These are phyloP conservation scores for Puccinellia tenuiflora DNA, from an alignment of 176 grass and related monocot genomes.

Conservation along the genomic window DNA sequence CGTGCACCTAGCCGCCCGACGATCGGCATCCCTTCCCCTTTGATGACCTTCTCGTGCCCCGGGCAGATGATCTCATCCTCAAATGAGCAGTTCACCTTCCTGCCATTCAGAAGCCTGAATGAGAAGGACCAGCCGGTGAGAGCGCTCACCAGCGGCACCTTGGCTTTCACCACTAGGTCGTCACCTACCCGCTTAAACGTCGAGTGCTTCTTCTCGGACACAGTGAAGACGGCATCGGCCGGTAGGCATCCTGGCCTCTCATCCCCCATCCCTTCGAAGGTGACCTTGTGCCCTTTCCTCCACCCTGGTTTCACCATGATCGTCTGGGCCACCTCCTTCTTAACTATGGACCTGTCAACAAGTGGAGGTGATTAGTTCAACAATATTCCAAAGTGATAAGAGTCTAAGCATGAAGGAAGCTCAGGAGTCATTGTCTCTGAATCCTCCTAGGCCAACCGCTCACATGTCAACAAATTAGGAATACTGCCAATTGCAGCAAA, in stretches of 20 bases:
- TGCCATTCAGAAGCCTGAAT: slow-evolving; percentile 59
- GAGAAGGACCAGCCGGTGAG: slow-evolving; percentile 85
- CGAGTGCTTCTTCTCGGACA: slow-evolving; percentile 73
- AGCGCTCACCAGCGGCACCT: slow-evolving; percentile 77
- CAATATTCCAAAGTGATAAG: not conserved
- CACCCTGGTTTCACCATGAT: slow-evolving; percentile 75
- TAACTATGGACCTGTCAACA: slow-evolving; percentile 50
- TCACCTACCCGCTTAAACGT: slow-evolving; percentile 75
- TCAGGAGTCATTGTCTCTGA: slow-evolving; percentile 40
- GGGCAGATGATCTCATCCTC: slow-evolving; percentile 69
- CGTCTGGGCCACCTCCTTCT: slow-evolving; percentile 65
- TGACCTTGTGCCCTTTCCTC: slow-evolving; percentile 70
- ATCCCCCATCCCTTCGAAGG: slow-evolving; percentile 64
- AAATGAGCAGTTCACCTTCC: slow-evolving; percentile 73
- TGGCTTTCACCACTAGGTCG: slow-evolving; percentile 81
- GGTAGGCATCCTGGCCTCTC: slow-evolving; percentile 72
- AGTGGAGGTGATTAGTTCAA: not conserved
- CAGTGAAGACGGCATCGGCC: slow-evolving; percentile 45
- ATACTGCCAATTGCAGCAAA: not conserved
- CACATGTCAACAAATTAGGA: slow-evolving; percentile 22
- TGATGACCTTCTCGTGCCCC: slow-evolving; percentile 65
- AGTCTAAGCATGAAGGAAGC: slow-evolving; percentile 19
- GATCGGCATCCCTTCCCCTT: slow-evolving; percentile 79
- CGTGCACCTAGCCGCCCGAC: slow-evolving; percentile 38
- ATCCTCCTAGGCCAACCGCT: slow-evolving; percentile 1